Evolutionary conservation across 306 rosid species (phyloP), one percentile per base, ranked within the genome.

Genomic region (Hippophae gyantsensis): DNA sequence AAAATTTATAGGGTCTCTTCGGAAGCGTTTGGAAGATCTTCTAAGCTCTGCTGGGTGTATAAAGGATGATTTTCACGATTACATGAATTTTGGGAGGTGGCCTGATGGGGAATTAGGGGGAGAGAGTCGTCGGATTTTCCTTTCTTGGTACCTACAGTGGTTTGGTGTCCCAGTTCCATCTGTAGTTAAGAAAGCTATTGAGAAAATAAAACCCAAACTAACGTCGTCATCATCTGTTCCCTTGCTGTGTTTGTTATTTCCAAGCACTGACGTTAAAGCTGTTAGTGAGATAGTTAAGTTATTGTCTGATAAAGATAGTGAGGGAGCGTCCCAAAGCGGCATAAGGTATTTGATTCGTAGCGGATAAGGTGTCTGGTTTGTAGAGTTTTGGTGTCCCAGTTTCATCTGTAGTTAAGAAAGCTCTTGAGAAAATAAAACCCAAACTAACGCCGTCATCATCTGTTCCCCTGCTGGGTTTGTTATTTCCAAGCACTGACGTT

Each of bases 111-210:
- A 82, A 54, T 58, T 70, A n/a, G 74, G 60, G 38, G 73, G 75
- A 65, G 75, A 72, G 53, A 77, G 65, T 63, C 82, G 82, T 42
- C 49, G 82, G 9, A 64, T 87, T 26, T 85, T 87, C 70, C 89
- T 87, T 68, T 83, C 98, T 69, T 83, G 95, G 89, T 86, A 72
- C 74, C 92, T 84, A 67, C 95, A 85, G 71, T 92, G 98, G 96
- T 92, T 70, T 69, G 77, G 78, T 61, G 89, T 83, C n/a, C 98
- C 96, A 23, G 48, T 78, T 61, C 81, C 96, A 54, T 74, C 81
- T 18, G 69, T 65, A 55, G 71, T 87, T 51, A 79, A 77, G 72
- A 54, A 60, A 63, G 80, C 79, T 38, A 65, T 72, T 38, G 72
- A 74, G 56, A 80, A 76, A 71, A 67, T 92, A 70, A 85, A 73